phyloP scores from a whole-genome alignment of 768 basidiomycete species.

The Phanerochaete carnosa region DNA sequence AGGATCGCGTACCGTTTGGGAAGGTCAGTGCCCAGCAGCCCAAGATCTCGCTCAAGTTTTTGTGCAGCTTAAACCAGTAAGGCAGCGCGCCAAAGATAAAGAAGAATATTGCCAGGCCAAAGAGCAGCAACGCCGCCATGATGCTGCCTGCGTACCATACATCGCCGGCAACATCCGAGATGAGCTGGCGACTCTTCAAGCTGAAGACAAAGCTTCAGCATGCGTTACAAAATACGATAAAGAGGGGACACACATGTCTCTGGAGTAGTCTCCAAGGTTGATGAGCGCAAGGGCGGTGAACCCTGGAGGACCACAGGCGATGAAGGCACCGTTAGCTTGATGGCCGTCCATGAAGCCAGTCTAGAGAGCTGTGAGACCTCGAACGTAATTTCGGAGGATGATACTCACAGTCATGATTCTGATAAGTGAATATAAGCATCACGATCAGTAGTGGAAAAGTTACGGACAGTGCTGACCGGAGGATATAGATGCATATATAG shows the following conservation, averaged over 20 bases:
- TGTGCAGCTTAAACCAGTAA: constrained; percentile 49
- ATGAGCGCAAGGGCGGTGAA: constrained; percentile 47
- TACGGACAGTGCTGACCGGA: constrained; percentile 26
- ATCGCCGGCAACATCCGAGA: constrained; percentile 38
- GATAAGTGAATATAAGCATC: neutral
- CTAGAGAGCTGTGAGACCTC: constrained; percentile 17
- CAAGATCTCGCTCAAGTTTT: constrained; percentile 42
- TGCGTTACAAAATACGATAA: neutral
- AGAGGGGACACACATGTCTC: constrained; percentile 31
- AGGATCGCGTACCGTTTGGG: constrained; percentile 33
- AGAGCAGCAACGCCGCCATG: constrained; percentile 37
- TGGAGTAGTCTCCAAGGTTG: constrained; percentile 37
- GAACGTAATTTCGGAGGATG: neutral
- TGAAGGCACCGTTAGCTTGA: constrained; percentile 46
- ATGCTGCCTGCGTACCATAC: constrained; percentile 43
- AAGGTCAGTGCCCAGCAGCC: constrained; percentile 49
- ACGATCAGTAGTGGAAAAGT: neutral
- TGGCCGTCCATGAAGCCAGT: constrained; percentile 46
- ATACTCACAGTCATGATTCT: constrained; percentile 37
- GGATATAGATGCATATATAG: constrained; percentile 48
- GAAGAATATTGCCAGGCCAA: constrained; percentile 45
- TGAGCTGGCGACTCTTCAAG: constrained; percentile 26
- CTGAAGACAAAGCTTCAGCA: neutral
- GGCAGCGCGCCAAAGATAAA: constrained; percentile 43
- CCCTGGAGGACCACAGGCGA: constrained; percentile 46